Conservation (phyloP, 2,329 filamentous ascomycete species). For the Aspergillus pseudoglaucus region DNA sequence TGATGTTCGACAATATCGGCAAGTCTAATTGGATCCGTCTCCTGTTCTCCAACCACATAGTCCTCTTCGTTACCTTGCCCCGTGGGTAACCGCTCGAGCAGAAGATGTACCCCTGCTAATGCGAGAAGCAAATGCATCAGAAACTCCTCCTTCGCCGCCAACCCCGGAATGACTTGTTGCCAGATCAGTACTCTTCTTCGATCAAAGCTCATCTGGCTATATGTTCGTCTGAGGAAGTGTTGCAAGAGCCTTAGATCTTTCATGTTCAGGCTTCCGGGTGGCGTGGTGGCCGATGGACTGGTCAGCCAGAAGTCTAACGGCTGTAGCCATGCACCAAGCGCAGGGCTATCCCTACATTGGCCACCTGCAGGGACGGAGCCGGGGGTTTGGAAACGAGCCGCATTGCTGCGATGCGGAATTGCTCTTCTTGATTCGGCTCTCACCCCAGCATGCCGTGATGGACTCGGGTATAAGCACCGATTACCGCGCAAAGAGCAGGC, state of each 20-base stretch:
- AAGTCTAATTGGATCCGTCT: not conserved
- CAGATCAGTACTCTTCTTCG: conserved; percentile 5
- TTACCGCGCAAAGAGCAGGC: conserved; percentile 12
- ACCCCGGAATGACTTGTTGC: conserved; percentile 16
- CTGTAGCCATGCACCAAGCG: conserved; percentile 1
- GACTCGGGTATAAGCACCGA: conserved; percentile 10
- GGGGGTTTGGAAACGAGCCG: too few relatives aligned
- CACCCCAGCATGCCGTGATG: not conserved
- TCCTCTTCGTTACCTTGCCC: not conserved
- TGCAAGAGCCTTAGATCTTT: conserved; percentile 14
- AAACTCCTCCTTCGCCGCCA: conserved; percentile 11
- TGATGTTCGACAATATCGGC: conserved; percentile 13
- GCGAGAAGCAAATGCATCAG: conserved; percentile 22
- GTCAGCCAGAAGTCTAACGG: conserved; percentile 10
- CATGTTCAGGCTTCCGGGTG: conserved; percentile 9
- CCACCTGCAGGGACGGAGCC: too few relatives aligned
- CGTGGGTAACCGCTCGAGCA: conserved; percentile 1
- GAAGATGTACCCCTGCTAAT: conserved; percentile 15
- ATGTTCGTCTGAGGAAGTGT: conserved; percentile 13
- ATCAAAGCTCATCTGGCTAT: conserved; percentile 8
- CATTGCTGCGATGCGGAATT: not conserved
- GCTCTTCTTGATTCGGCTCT: not conserved
- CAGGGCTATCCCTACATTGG: not conserved
- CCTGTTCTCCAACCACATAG: not conserved
- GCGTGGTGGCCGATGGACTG: not conserved